Evolutionary conservation across 257 asterid genomes (phyloP), one percentile per base, ranked within the genome.

Genomic region (Solanum corneliomulleri): DNA sequence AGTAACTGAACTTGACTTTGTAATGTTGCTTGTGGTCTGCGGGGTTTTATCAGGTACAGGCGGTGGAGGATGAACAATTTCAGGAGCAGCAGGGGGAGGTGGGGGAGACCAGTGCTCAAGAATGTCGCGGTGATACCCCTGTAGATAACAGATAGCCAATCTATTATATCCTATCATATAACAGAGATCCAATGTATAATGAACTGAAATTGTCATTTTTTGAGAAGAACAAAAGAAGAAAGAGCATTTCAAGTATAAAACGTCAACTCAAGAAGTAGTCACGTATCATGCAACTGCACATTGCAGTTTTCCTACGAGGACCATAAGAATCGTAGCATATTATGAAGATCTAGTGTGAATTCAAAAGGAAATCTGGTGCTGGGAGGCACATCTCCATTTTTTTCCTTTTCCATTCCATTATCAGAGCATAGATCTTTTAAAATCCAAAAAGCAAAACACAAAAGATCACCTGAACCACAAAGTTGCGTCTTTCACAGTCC

Each of bases 401-500:
- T 45, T 29, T 78, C 16, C n/a, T 15, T 29, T 47, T 16, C 44
- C 9, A 45, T n/a, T 6, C 29, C 64, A 4, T 72, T 37, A 35
- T 72, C 78, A 70, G 44, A 72, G 49, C 49, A 72, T 20, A 37
- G 13, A 72, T 72, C 29, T 72, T 72, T 37, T 33, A 29, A 80
- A 31, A 80, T 80, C 44, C 27, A 35, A 20, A 81, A 29, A 12
- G 39, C 33, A 35, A 69, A 3, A 13, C n/a, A 74, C 27, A 60
- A 84, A 71, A 42, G 89, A 86, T 88, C 90, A 96, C 99, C 99
- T 96, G 99, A 89, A 95, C 80, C 42, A 96, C 98, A 85, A 95
- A 96, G 90, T 96, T 95, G 88, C 98, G 98, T 87, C 99, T 91
- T 87, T 95, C 98, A 69, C 99, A 96, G 86, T 96, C 99, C 97